Evolutionary conservation across 495 filamentous ascomycete genomes (phyloP).

Genomic region (Articulospora tetracladia): DNA sequence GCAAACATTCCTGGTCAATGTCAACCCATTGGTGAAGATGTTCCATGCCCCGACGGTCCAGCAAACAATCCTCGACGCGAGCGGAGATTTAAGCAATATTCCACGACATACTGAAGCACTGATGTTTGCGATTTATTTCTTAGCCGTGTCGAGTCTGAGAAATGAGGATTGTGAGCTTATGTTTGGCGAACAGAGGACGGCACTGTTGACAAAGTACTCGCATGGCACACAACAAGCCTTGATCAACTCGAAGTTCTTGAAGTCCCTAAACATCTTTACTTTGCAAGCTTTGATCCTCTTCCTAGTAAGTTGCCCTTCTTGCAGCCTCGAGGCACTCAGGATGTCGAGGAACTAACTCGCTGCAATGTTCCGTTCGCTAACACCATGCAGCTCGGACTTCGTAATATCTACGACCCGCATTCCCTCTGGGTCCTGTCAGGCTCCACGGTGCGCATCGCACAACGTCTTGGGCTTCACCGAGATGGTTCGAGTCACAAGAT

Average conservation of each 20-base stretch:
- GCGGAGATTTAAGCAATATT: conserved; percentile 31
- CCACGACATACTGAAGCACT: conserved; percentile 47
- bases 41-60: conserved; percentile 64
- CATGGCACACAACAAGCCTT: conserved; percentile 44
- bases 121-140: conserved; percentile 52
- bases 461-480: conserved; percentile 40
- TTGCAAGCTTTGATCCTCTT: conserved; percentile 52
- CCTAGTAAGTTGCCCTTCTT: conserved; percentile 42
- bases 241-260: conserved; percentile 45
- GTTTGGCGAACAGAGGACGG: conserved; percentile 39
- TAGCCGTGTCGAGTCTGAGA: conserved; percentile 41
- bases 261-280: conserved; percentile 45
- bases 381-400: conserved; percentile 24
- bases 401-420: conserved; percentile 47
- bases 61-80: conserved; percentile 42
- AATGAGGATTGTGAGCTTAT: conserved; percentile 45
- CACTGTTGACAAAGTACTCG: conserved; percentile 39
- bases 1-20: conserved; percentile 63
- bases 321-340: too few species aligned
- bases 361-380: not conserved
- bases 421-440: conserved; percentile 41
- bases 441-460: conserved; percentile 37
- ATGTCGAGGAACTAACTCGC: not conserved
- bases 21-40: conserved; percentile 68
- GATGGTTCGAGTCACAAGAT: conserved; percentile 51